These are phyloP conservation scores for Blastobotrys apis DNA, from an alignment of 1,139 yeast species.

Conservation along the genomic window DNA sequence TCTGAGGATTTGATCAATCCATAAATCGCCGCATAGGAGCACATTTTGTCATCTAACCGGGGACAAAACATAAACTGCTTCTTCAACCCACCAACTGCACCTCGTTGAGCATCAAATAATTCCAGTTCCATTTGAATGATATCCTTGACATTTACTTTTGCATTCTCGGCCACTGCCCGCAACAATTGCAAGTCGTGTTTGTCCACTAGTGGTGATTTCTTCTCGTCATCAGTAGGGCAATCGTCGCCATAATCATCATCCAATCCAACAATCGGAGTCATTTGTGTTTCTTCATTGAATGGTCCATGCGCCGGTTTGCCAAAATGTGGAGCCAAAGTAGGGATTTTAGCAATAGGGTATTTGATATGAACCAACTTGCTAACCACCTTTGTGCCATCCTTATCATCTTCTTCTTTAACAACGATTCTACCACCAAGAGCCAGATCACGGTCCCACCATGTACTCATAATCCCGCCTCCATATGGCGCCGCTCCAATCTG, in stretches of 20 bases:
- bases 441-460: slow-evolving; percentile 92
- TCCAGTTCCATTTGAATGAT: slow-evolving; percentile 85
- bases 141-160: slow-evolving; percentile 50
- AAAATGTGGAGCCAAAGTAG: slow-evolving; percentile 91
- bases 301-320: slow-evolving; percentile 73
- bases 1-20: slow-evolving; percentile 49
- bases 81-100: slow-evolving; percentile 82
- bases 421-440: slow-evolving; percentile 90
- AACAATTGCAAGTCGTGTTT: slow-evolving; percentile 73
- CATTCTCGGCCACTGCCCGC: slow-evolving; percentile 63
- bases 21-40: slow-evolving; percentile 75
- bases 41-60: slow-evolving; percentile 85
- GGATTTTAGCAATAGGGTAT: slow-evolving; percentile 82
- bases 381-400: slow-evolving; percentile 35
- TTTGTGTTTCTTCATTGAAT: slow-evolving; percentile 82
- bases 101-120: slow-evolving; percentile 77
- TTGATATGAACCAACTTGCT: slow-evolving; percentile 75
- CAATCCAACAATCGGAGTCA: slow-evolving; percentile 83
- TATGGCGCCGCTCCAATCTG: slow-evolving; percentile 92
- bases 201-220: slow-evolving; percentile 55
- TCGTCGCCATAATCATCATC: slow-evolving; percentile 19
- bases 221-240: slow-evolving; percentile 53
- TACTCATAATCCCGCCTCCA: slow-evolving; percentile 76
- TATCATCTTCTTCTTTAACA: slow-evolving; percentile 44
- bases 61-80: slow-evolving; percentile 89